These are phyloP conservation scores for Globisporangium nagaii DNA, from an alignment of 352 stramenopile genomes.

Conservation along the genomic window DNA sequence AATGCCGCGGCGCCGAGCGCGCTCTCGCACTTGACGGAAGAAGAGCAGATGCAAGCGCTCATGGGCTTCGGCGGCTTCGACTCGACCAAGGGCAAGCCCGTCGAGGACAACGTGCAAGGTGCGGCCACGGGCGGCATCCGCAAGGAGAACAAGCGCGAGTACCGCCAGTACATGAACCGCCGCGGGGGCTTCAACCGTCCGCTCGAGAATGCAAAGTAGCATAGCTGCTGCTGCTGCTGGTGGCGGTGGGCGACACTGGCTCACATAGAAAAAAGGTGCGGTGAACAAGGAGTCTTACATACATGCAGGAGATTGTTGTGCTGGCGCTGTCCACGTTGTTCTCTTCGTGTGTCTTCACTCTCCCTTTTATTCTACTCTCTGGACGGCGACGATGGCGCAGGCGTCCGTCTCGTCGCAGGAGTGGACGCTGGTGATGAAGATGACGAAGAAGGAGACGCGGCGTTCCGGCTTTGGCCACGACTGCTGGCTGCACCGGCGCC, in stretches of 20 bases:
- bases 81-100: conserved; percentile 89
- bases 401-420: background rate
- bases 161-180: conserved; percentile 98
- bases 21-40: conserved; percentile 39
- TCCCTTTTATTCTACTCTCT: background rate
- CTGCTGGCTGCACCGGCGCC: background rate
- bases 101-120: conserved; percentile 89
- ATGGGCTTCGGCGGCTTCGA: conserved; percentile 91
- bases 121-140: conserved; percentile 74
- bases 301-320: too few relatives aligned
- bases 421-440: background rate
- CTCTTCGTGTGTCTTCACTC: background rate
- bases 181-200: conserved; percentile 94
- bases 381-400: background rate
- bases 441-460: background rate
- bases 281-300: too few relatives aligned
- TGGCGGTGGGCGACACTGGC: too few relatives aligned
- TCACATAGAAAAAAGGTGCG: too few relatives aligned
- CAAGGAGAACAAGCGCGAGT: conserved; percentile 92
- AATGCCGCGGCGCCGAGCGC: background rate
- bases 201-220: conserved; percentile 71
- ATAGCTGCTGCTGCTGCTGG: too few relatives aligned
- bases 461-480: background rate
- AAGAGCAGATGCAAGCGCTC: conserved; percentile 82
- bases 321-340: background rate